Conservation (phyloP, 2,329 filamentous ascomycete genomes). For the Akanthomyces dipterigenus region DNA sequence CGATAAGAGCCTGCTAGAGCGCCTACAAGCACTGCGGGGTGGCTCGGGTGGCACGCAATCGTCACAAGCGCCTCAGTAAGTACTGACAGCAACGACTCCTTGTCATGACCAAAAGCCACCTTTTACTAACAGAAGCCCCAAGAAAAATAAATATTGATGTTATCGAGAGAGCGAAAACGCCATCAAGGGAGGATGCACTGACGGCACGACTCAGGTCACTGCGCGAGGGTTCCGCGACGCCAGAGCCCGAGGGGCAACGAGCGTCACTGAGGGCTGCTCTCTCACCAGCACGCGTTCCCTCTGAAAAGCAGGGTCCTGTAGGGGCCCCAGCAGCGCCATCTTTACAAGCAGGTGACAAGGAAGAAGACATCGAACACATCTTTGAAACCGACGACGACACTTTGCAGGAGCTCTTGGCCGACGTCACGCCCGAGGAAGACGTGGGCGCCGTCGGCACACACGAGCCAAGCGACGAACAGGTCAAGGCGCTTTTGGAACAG, state of each 20-base stretch:
- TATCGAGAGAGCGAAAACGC: constrained; percentile 36
- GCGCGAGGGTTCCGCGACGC: constrained; percentile 31
- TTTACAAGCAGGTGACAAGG: constrained; percentile 13
- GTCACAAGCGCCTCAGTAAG: constrained; percentile 30
- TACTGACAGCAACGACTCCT: background rate
- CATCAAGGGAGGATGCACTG: constrained; percentile 44
- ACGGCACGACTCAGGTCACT: constrained; percentile 45
- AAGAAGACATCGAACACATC: constrained; percentile 32
- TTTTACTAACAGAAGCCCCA: background rate
- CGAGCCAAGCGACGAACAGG: constrained; percentile 25
- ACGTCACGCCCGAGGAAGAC: constrained; percentile 30
- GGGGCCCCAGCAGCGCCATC: background rate
- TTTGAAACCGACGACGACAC: constrained; percentile 45
- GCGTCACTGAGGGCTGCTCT: constrained; percentile 14
- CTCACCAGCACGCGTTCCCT: background rate
- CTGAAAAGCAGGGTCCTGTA: background rate
- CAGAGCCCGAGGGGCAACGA: background rate
- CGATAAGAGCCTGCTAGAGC: constrained; percentile 45
- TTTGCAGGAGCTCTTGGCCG: constrained; percentile 44
- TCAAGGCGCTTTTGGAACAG: constrained; percentile 31
- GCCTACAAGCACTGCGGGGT: constrained; percentile 45
- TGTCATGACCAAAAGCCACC: background rate
- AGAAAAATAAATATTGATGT: constrained; percentile 27
- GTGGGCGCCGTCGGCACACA: constrained; percentile 12
- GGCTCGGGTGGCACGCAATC: constrained; percentile 30